phyloP scores from a whole-genome alignment of 2,329 filamentous ascomycete species.

The Colletotrichum zoysiae region DNA sequence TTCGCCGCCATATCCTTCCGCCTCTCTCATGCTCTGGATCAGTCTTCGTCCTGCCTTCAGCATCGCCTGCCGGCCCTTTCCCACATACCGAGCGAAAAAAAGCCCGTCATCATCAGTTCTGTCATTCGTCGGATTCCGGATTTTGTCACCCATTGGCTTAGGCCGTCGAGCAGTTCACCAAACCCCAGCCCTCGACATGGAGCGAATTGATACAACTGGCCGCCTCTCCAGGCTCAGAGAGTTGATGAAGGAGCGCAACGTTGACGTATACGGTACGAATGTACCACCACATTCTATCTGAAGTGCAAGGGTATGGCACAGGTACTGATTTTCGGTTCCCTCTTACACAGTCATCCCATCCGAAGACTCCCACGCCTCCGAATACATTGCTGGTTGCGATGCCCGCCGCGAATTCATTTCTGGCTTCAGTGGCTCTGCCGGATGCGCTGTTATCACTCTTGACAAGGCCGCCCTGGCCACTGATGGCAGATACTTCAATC shows the following conservation, averaged over 20 bases:
- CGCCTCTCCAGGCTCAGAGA: conserved; percentile 82
- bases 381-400: conserved; percentile 98
- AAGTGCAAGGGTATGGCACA: conserved; percentile 35
- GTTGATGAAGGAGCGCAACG: conserved; percentile 87
- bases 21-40: conserved; percentile 20
- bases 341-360: conserved; percentile 83
- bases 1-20: background rate
- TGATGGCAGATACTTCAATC: conserved; percentile 98
- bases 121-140: background rate
- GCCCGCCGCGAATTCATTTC: conserved; percentile 90
- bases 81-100: background rate
- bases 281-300: background rate
- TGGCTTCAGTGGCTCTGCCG: conserved; percentile 95
- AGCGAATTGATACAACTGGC: conserved; percentile 80
- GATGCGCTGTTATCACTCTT: conserved; percentile 88
- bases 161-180: conserved; percentile 18
- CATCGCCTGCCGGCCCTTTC: conserved; percentile 3
- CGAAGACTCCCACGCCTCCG: conserved; percentile 96
- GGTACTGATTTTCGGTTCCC: conserved; percentile 52
- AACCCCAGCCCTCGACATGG: conserved; percentile 67
- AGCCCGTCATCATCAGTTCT: background rate
- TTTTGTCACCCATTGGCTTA: conserved; percentile 11
- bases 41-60: conserved; percentile 12
- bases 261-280: conserved; percentile 88
- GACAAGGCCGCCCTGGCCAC: conserved; percentile 92